Base-by-base conservation (phyloP, 768 basidiomycete genomes). In the Hortiboletus campestris region DNA sequence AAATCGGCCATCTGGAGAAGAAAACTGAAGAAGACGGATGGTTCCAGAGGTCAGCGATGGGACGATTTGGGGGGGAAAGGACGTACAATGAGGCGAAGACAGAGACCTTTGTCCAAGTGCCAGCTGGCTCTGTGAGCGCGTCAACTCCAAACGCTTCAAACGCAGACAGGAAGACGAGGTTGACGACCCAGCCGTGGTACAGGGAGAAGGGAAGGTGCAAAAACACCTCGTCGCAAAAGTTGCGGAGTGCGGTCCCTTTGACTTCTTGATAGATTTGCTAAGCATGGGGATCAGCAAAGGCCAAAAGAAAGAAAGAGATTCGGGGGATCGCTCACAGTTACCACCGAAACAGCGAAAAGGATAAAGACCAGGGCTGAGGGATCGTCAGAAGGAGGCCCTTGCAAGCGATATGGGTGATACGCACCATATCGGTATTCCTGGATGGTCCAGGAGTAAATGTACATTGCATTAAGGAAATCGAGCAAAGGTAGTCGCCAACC, bases 121-220 rank as follows among this genome's bases (percentile, higher is more conserved):
- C 81, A 10, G 83, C 81, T 29, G 73, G 72, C 60, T 83, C 73
- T 41, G 71, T 76, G 57, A 75, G 68, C 4, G 83, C 81, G 63
- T 86, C 74, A 48, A 77, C 75, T 39, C 87, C 86, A 58, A 85
- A 85, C 2, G 84, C 82, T 56, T 83, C 80, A 59, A 85, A 85
- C 2, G 70, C 82, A 31, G 82, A 77, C 55, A 84, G 70, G 61
- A 84, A 64, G 60, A 84, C 69, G 61, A 81, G 76, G 39, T 77
- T 70, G 59, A 81, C 79, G 13, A 76, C 75, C 81, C 82, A 83
- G 49, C 84, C 85, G 61, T 86, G 85, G 69, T 81, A 88, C 45
- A 88, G 73, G 13, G 81, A 85, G 75, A 89, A 89, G 5, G 88
- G 87, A 12, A 87, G 78, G 65, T 88, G 85, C n/a, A 89, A 72